Evolutionary conservation across 371 early-diverging fungal species (phyloP), one percentile per base, ranked within the genome.

Genomic region (Mortierella sp.): DNA sequence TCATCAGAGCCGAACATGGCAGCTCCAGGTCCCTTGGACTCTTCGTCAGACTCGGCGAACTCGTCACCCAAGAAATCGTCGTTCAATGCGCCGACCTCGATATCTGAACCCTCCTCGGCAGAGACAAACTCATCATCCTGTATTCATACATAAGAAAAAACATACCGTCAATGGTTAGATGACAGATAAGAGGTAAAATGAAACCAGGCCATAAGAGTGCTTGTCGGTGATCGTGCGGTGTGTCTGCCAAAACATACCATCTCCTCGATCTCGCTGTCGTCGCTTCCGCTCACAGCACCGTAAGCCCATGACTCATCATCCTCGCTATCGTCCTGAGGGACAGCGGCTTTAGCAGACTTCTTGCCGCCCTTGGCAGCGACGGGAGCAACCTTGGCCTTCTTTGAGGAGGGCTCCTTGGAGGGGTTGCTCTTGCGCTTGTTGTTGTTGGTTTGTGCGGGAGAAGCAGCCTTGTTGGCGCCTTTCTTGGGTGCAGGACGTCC

Each of bases 51-150:
- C 49, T 82, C 88, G 11, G 75, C 87, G 73, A 81, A 84, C 27
- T 82, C 83, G 16, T 89, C 87, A 7, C 89, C 87, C 5, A 87
- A 68, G 77, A 87, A 87, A 48, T 82, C 86, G 18, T 82, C 86
- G 71, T 77, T 73, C 70, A 86, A 71, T 21, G 79, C 65, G 3
- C 86, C 86, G 14, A 81, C 77, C 56, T 84, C 84, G 63, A 82
- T 71, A 54, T 87, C 87, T 75, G 82, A 82, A 48, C 81, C 88
- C 78, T 91, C 90, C 72, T 88, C 84, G 71, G 90, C 88, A 49
- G 89, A 75, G 41, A 80, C 75, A 51, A 81, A 81, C 65, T 87
- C 88, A 70, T 90, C 91, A n/a, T 90, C 90, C 79, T 87, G 72
- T 49, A 55, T 65, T 65, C 43, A 49, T 32, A 4, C n/a, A 24